Percentiles rank a stretch among this genome's conserved stretches.
Evolutionary conservation across 768 basidiomycete genomes (phyloP).

Genomic region (Boletus fagicola): DNA sequence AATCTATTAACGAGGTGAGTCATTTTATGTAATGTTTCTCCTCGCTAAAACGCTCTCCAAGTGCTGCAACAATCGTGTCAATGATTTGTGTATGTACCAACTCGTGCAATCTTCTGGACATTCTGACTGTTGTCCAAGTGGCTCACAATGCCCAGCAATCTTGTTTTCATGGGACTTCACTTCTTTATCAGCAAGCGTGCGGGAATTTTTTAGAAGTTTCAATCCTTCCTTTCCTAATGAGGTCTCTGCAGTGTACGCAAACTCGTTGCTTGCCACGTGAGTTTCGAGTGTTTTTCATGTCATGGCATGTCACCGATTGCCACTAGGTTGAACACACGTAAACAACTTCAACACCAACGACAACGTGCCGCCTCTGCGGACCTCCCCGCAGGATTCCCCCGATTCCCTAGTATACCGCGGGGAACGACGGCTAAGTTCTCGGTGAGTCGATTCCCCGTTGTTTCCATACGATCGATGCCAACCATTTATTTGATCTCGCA

Average conservation of each 20-base stretch:
- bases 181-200: constrained; percentile 53
- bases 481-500: constrained; percentile 10
- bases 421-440: constrained; percentile 3
- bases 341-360: constrained; percentile 31
- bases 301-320: background rate
- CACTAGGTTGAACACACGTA: constrained; percentile 39
- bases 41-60: constrained; percentile 9
- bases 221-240: background rate
- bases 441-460: constrained; percentile 9
- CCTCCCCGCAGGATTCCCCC: constrained; percentile 25
- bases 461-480: background rate
- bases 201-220: constrained; percentile 5
- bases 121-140: constrained; percentile 32
- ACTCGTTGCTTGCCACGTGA: constrained; percentile 47
- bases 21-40: background rate
- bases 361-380: constrained; percentile 32
- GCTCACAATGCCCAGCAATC: constrained; percentile 45
- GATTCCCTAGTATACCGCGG: constrained; percentile 22
- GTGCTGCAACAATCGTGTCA: constrained; percentile 41
- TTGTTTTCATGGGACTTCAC: constrained; percentile 53
- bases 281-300: background rate
- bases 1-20: constrained; percentile 48
- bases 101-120: background rate
- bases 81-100: constrained; percentile 40
- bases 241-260: constrained; percentile 43